A percentile compares a stretch with the other conserved stretches of the same genome.
Evolutionary conservation across 139 green algal genomes (phyloP).

Genomic region (Astrephomene gubernaculifera): DNA sequence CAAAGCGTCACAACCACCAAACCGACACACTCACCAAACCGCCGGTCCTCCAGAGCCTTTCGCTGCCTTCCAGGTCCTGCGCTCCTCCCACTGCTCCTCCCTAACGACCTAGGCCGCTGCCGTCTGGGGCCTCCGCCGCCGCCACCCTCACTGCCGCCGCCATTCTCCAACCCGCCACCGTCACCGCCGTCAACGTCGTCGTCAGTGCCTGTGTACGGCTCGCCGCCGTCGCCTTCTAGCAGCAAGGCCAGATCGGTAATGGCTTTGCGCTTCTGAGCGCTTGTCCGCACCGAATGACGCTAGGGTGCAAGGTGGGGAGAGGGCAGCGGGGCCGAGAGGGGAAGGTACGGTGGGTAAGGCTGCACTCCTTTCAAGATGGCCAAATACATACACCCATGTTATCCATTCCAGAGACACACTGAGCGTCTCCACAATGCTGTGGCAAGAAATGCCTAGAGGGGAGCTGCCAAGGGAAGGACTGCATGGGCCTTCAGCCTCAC

Average conservation of each 20-base stretch:
- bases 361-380: too few relatives aligned
- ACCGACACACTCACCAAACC: conserved; percentile 40
- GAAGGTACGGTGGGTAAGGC: too few relatives aligned
- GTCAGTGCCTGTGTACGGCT: not conserved
- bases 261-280: conserved; percentile 18
- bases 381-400: too few relatives aligned
- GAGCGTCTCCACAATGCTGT: too few relatives aligned
- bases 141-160: not conserved
- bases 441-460: too few relatives aligned
- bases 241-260: conserved; percentile 22
- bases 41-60: conserved; percentile 42
- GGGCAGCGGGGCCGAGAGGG: too few relatives aligned
- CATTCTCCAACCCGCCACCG: not conserved
- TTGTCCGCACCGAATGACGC: conserved; percentile 12
- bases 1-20: not conserved
- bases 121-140: not conserved
- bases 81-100: not conserved
- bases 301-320: too few relatives aligned
- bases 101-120: not conserved
- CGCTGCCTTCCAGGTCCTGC: not conserved
- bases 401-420: too few relatives aligned
- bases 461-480: too few relatives aligned
- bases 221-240: conserved; percentile 7
- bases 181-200: not conserved
- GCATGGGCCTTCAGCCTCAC: too few relatives aligned